Evolutionary conservation across 163 green algal species (phyloP), one percentile per base, ranked within the genome.

Genomic region (Prototheca wickerhamii): DNA sequence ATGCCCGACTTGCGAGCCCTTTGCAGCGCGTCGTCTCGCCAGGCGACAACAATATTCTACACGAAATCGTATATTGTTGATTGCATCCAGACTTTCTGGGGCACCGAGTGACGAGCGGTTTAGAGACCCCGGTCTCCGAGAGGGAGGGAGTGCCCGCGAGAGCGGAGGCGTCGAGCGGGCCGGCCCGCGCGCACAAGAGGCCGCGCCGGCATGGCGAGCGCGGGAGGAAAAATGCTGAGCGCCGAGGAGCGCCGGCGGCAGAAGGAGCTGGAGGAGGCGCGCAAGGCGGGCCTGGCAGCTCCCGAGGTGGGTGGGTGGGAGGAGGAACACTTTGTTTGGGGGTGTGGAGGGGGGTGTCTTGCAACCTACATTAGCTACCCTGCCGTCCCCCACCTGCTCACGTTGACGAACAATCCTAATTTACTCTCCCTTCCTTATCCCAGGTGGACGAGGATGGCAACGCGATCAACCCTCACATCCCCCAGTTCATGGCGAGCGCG

Each of bases 401-500:
- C 46, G n/a, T 12, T 25, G 5, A 54, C 6, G 6, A 21, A 54
- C 0, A 25, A 1, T 54, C 26, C 46, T 18, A 28, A 12, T 30
- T 28, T 21, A 21, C 46, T 12, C 1, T 1, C 10, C 1, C 37
- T 44, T 15, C 30, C 0, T 8, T 32, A 17, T 32, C 33, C 26
- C 60, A 91, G 70, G 58, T 98, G 2, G 94, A 99, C 77, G 92
- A 98, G 74, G 93, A 98, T 68, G 94, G 94, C 50, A 95, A 95
- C 60, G 91, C 95, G 55, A 99, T 99, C 73, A 99, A 99, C 76
- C 94, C 94, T 1, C 94, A 99, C 67, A 99, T 99, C 63, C 94
- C 94, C 0, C 76, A 93, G 77, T 95, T 91, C 70, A 95, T 95
- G 88, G 86, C 84, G 33, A 77, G 55, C 44, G 88, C 89, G 34